Evolutionary conservation across 306 rosid genomes (phyloP).

Genomic region (Sicyos baderoa): DNA sequence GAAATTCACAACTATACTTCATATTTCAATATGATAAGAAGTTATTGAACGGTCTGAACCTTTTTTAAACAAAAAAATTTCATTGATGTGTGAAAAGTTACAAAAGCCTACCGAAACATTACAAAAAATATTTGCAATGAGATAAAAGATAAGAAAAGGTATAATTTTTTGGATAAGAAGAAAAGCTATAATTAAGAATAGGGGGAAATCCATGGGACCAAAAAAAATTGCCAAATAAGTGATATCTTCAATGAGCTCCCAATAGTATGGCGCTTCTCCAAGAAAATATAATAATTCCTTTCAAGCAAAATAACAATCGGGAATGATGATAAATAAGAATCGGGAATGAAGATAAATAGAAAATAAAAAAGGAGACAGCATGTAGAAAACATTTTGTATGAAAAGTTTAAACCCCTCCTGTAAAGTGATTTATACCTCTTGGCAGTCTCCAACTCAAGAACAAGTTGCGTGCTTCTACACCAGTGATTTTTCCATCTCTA

Average conservation of each 20-base stretch:
- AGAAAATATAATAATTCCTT: too few species aligned
- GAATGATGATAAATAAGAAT: not conserved
- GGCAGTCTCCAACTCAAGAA: constrained; percentile 91
- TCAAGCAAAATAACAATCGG: not conserved
- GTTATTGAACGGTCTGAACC: not conserved
- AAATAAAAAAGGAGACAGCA: not conserved
- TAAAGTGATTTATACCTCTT: constrained; percentile 50
- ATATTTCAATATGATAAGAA: not conserved
- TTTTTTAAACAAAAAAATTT: not conserved
- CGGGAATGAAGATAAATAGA: not conserved
- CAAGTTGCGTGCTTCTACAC: constrained; percentile 85
- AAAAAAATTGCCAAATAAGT: too few species aligned
- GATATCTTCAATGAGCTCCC: too few species aligned
- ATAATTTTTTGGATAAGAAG: too few species aligned
- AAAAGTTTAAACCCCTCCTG: not conserved
- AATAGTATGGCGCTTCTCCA: too few species aligned
- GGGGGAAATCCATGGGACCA: too few species aligned
- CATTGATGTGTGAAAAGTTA: not conserved
- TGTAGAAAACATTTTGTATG: not conserved
- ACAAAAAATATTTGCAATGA: too few species aligned
- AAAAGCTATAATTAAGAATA: too few species aligned
- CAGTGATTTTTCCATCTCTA: constrained; percentile 92
- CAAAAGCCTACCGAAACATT: too few species aligned
- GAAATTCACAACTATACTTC: not conserved
- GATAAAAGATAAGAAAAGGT: too few species aligned